These are phyloP conservation scores for Gilbertella persicaria DNA, from an alignment of 371 early-diverging fungal species.

Conservation along the genomic window DNA sequence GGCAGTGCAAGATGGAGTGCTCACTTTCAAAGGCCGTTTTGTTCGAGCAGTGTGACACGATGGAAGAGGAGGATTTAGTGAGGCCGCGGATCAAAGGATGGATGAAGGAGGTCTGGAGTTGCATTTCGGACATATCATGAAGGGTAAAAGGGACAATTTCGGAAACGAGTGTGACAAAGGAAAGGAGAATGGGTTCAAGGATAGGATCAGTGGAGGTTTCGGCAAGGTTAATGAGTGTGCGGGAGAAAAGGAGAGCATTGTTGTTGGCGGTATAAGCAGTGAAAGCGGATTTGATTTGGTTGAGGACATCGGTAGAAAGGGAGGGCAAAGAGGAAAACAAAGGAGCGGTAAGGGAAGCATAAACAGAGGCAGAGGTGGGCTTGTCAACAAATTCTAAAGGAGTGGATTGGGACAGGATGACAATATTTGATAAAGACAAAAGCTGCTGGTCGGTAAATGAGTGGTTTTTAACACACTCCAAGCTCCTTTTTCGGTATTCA, in stretches of 20 bases:
- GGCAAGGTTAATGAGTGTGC: neutral
- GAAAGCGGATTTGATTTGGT: neutral
- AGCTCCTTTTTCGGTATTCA: too few species aligned
- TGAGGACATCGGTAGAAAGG: too few species aligned
- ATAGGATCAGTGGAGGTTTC: neutral
- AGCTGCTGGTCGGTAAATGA: neutral
- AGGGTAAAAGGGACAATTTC: neutral
- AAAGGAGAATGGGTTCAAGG: neutral
- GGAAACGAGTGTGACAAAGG: neutral
- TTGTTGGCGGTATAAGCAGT: neutral
- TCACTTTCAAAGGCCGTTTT: neutral
- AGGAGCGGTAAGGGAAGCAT: too few species aligned
- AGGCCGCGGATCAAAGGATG: neutral
- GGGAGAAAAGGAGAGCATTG: neutral
- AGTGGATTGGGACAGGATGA: conserved; percentile 66
- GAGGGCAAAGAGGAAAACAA: too few species aligned
- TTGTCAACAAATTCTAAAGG: neutral
- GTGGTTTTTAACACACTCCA: too few species aligned
- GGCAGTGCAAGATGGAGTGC: neutral
- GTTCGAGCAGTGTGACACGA: neutral
- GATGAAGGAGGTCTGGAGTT: neutral
- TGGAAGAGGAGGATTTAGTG: neutral
- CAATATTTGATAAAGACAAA: conserved; percentile 11
- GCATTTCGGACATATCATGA: neutral
- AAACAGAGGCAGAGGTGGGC: neutral